Base-by-base conservation (phyloP, 805 yeast species). In the Ogataea methylovora region DNA sequence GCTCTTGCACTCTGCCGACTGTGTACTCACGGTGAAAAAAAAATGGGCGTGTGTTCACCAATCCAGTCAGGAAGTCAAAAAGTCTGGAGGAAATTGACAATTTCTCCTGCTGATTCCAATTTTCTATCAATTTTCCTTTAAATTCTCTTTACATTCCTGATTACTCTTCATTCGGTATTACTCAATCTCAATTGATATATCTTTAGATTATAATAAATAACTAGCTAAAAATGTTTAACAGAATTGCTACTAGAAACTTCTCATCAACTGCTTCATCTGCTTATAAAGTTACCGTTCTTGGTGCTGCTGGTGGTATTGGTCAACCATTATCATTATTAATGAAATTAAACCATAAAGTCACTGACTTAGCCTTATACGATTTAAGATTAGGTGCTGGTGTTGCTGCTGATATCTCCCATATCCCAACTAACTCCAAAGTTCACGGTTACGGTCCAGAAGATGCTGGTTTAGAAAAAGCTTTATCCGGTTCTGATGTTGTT, bases 221-320 rank as follows among this genome's bases (percentile, higher is more conserved):
- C n/a, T n/a, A n/a, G n/a, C n/a, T n/a, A n/a, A n/a, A 28, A 45
- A 79, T 79, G 84, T 65, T 79, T 36, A 56, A 75, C 38, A 72
- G 69, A 65, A 44, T 70, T 45, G 74, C 61, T 9, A 38, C 43
- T 30, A 56, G 63, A 51, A 51, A 51, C 78, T 83, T 83, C 67
- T 77, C 88, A 27, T 70, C 84, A 30, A 60, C 84, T 32, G 71
- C 80, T 35, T 54, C 79, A 28, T 58, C 73, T 45, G 79, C 84
- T 52, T 82, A 81, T 72, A 82, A 82, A 63, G 88, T 80, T 34
- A 68, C 86, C 54, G 85, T 82, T 39, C 67, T 80, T 52, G 92
- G 92, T 59, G 90, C 90, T 45, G 79, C 83, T 44, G 92, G 97
- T 68, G 97, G 97, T 64, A 90, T 88, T 62, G 97, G 97, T 45